These are phyloP conservation scores for Mucuna pruriens DNA, from an alignment of 306 rosid species.

Conservation along the genomic window DNA sequence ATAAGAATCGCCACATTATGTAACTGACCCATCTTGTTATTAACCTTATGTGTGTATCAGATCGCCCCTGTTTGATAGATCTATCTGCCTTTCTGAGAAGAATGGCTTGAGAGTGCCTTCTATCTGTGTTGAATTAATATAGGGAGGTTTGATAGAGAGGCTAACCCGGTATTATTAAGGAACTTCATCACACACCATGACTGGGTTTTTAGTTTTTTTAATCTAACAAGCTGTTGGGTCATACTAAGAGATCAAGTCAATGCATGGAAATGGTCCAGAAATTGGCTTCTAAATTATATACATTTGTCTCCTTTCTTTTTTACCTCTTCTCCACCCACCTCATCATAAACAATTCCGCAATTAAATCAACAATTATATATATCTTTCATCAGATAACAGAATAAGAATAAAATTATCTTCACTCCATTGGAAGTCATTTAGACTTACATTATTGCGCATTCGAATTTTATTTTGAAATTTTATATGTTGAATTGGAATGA, in stretches of 20 bases:
- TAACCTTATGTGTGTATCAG: slow-evolving; percentile 21
- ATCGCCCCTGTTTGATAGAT: slow-evolving; percentile 36
- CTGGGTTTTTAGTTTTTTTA: not conserved
- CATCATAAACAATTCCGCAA: not conserved
- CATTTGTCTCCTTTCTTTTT: not conserved
- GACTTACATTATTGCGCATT: not conserved
- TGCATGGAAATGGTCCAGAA: not conserved
- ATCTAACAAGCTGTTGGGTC: not conserved
- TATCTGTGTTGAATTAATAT: slow-evolving; percentile 27
- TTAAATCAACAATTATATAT: not conserved
- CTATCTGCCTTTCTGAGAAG: not conserved
- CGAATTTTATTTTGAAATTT: not conserved
- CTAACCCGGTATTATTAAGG: not conserved
- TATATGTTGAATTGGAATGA: not conserved
- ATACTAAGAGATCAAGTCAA: not conserved
- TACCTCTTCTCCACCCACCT: not conserved
- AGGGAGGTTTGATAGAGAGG: not conserved
- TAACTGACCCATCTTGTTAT: slow-evolving; percentile 27
- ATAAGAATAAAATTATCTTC: not conserved
- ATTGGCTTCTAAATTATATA: not conserved
- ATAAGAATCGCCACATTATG: slow-evolving; percentile 25
- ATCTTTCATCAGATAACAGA: too few relatives aligned
- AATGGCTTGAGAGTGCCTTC: not conserved
- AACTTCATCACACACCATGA: not conserved
- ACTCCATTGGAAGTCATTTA: not conserved